phyloP scores from a whole-genome alignment of 208 protist species.

The Leishmania arabica region DNA sequence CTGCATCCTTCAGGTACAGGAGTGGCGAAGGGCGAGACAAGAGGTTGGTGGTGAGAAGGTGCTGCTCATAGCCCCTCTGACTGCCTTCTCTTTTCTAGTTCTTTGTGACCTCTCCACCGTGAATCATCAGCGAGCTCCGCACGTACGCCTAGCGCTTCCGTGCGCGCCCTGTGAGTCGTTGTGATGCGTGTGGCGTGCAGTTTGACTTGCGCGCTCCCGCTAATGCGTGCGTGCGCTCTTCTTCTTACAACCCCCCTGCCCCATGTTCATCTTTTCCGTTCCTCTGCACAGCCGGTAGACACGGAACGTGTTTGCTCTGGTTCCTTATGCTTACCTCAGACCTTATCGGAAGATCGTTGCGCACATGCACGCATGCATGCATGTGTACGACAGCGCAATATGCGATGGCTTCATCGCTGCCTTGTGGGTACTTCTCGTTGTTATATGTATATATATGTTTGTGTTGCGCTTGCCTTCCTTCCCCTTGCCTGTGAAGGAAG shows the following conservation, averaged over 20 bases:
- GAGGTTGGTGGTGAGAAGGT: too few species aligned
- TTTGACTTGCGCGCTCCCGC: not conserved
- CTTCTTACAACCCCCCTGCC: not conserved
- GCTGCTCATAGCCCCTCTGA: not conserved
- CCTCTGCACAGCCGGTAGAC: not conserved
- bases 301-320: not conserved
- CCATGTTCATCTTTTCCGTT: not conserved
- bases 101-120: not conserved
- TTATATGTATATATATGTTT: not conserved
- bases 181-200: not conserved
- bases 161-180: not conserved
- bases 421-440: not conserved
- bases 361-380: not conserved
- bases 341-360: not conserved
- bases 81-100: not conserved
- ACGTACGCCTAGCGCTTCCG: not conserved
- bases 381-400: conserved; percentile 1
- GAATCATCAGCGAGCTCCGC: not conserved
- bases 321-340: not conserved
- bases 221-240: not conserved
- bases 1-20: not conserved
- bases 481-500: not conserved
- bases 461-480: not conserved
- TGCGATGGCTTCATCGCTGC: not conserved
- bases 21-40: not conserved